Conservation (phyloP, 352 stramenopile species). For the Phytophthora cajani region DNA sequence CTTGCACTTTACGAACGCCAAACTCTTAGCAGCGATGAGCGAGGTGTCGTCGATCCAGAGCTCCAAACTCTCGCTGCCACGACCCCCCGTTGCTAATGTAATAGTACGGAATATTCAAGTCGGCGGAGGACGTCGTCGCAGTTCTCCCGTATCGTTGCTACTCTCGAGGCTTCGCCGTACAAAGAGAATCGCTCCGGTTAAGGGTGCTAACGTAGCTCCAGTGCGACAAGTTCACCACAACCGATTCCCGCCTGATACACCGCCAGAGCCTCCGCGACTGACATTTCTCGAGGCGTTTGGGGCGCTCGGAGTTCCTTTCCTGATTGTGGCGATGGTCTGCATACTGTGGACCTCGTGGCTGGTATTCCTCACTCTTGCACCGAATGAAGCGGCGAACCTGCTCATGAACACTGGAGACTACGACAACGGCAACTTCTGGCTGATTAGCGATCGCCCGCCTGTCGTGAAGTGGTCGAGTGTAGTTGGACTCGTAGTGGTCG, state of each 20-base stretch:
- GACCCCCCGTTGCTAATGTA: not conserved
- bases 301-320: conserved; percentile 18
- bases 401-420: conserved; percentile 47
- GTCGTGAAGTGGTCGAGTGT: conserved; percentile 17
- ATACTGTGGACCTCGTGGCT: conserved; percentile 41
- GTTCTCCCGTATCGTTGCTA: not conserved
- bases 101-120: not conserved
- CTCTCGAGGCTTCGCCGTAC: conserved; percentile 2
- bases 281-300: conserved; percentile 34
- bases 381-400: conserved; percentile 39
- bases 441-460: conserved; percentile 24
- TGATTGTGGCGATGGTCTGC: conserved; percentile 22
- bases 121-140: not conserved
- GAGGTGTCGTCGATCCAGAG: conserved; percentile 5
- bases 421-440: conserved; percentile 47
- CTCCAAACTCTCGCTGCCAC: not conserved
- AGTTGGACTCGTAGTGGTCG: conserved; percentile 16
- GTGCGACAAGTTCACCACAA: not conserved
- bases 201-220: not conserved
- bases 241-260: not conserved
- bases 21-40: not conserved
- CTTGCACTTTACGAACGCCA: not conserved
- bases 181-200: not conserved
- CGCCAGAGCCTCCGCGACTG: not conserved
- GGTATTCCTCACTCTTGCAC: conserved; percentile 32